Base-by-base conservation (phyloP, 1,284 basidiomycete genomes). In the Uromyces viciae-fabae region DNA sequence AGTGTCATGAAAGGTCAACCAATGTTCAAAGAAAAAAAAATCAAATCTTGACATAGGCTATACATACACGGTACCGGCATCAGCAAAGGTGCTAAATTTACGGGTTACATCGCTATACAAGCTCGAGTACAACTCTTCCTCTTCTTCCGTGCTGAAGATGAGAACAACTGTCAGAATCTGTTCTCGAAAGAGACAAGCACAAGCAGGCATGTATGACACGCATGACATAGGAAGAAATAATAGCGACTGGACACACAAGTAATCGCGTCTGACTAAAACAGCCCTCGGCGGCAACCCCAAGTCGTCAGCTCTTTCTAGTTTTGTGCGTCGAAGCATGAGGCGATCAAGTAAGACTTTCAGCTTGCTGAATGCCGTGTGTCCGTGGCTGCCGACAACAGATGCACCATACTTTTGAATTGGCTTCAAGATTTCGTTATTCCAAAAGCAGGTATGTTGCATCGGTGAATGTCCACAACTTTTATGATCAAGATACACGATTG, bases 271-370 rank as follows among this genome's bases (percentile, higher is more conserved):
- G 82, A 99, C 92, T 75, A 93, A 89, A 60, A 99, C 93, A 0
- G 92, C 95, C 54, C 97, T 90, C 3, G 97, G 97, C 2, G 97
- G 97, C n/a, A 99, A 88, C 5, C 95, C 97, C 71, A 99, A 90
- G 86, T 99, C 97, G 85, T 99, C 97, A 0, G 96, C 96, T 72
- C 93, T 90, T 90, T 99, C 93, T 54, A 99, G 87, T 91, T 94
- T 85, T 19, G 79, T 81, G 33, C 79, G 58, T 28, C 95, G 91
- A 69, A 99, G 89, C 97, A 99, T 99, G 93, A 99, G 94, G 81
- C 94, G 89, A 85, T 96, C 94, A 25, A 99, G 88, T 38, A 81
- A 68, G 15, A 81, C 79, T 75, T 81, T 62, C 40, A 81, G 36
- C 46, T 81, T 81, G 46, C 66, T 81, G 28, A 81, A 81, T 14